These are phyloP conservation scores for Zygotorulaspora florentina DNA, from an alignment of 805 yeast genomes.

Conservation along the genomic window DNA sequence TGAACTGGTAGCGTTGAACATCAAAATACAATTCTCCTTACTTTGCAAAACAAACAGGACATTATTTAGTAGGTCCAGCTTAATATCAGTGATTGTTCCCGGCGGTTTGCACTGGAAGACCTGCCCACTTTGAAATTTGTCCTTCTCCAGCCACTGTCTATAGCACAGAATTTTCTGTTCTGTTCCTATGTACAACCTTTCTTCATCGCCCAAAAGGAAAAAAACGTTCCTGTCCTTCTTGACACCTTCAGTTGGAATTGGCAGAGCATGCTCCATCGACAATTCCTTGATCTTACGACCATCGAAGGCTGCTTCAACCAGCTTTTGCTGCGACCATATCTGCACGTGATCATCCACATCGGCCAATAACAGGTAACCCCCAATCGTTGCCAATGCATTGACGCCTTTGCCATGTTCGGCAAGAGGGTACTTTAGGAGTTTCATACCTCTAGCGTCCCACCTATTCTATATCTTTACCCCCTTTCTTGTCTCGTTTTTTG, in stretches of 20 bases:
- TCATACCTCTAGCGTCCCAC: constrained; percentile 20
- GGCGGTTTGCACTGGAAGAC: constrained; percentile 19
- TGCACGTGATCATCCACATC: constrained; percentile 27
- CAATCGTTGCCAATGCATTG: constrained; percentile 23
- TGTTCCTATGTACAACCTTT: constrained; percentile 22
- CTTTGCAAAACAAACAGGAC: constrained; percentile 25
- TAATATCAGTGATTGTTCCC: constrained; percentile 29
- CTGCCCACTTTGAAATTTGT: background rate
- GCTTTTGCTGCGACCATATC: constrained; percentile 25
- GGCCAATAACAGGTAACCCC: constrained; percentile 16
- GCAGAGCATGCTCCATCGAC: constrained; percentile 4
- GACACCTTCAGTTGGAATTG: constrained; percentile 4
- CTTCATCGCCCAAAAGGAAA: constrained; percentile 16
- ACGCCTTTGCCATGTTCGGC: constrained; percentile 26
- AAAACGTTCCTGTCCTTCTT: constrained; percentile 14
- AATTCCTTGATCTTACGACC: constrained; percentile 20
- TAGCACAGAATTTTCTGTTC: constrained; percentile 20
- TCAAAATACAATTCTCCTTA: constrained; percentile 19
- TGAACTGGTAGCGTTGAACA: constrained; percentile 17
- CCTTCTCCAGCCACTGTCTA: constrained; percentile 17
- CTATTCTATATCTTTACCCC: background rate
- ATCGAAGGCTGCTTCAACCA: constrained; percentile 32
- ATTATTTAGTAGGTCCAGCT: constrained; percentile 16
- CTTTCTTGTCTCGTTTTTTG: background rate
- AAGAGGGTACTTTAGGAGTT: constrained; percentile 28